A percentile compares a stretch with the other conserved stretches of the same genome.
These are phyloP conservation scores for Diversispora epigaea DNA, from an alignment of 192 early-diverging fungal species.

Conservation along the genomic window DNA sequence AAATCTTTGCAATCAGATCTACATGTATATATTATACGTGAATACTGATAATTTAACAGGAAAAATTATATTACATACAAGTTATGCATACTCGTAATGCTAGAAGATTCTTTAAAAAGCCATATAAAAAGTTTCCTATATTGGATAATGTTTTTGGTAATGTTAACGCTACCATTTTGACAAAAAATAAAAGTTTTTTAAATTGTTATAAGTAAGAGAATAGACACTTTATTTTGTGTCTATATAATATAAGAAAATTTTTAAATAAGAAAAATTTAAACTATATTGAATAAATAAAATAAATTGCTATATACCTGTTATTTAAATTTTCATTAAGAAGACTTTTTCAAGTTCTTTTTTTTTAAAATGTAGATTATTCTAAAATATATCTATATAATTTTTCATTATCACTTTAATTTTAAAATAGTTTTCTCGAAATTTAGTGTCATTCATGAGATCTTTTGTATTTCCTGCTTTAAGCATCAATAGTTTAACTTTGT, in stretches of 20 bases:
- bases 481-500: slow-evolving; percentile 1
- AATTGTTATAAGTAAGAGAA: slow-evolving; percentile 23
- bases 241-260: slow-evolving; percentile 18
- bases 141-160: slow-evolving; percentile 1
- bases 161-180: slow-evolving; percentile 21
- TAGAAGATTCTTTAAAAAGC: slow-evolving; percentile 16
- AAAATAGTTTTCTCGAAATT: neutral
- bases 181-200: slow-evolving; percentile 25
- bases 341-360: slow-evolving; percentile 20
- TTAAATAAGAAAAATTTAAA: slow-evolving; percentile 24
- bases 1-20: slow-evolving; percentile 21
- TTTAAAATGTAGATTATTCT: slow-evolving; percentile 26
- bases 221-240: slow-evolving; percentile 21
- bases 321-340: slow-evolving; percentile 5
- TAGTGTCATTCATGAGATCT: slow-evolving; percentile 19
- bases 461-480: slow-evolving; percentile 26
- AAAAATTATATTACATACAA: neutral
- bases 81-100: slow-evolving; percentile 25
- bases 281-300: neutral
- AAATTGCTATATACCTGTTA: slow-evolving; percentile 18
- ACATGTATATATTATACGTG: slow-evolving; percentile 15
- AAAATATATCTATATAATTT: slow-evolving; percentile 9
- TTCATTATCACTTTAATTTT: slow-evolving; percentile 21
- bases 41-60: slow-evolving; percentile 12
- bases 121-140: slow-evolving; percentile 9